These are phyloP conservation scores for Ajuga chamaepitys DNA, from an alignment of 257 asterid genomes.

Conservation along the genomic window DNA sequence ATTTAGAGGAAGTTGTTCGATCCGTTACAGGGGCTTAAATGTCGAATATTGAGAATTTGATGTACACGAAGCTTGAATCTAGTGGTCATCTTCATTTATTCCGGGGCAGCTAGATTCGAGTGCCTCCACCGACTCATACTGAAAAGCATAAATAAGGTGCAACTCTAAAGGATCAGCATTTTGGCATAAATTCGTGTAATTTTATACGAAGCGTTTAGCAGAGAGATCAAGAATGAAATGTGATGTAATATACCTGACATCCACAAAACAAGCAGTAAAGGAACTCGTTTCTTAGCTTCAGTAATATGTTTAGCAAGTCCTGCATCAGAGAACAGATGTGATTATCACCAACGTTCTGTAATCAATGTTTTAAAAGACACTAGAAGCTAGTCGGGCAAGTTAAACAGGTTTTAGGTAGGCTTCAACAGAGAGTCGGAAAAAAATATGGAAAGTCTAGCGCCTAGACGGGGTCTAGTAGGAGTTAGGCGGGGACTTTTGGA, in stretches of 20 bases:
- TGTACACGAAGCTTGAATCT: constrained; percentile 10
- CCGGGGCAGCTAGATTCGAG: constrained; percentile 70
- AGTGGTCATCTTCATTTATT: constrained; percentile 78
- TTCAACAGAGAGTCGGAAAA: no score
- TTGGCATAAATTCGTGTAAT: neutral
- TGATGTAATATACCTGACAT: constrained; percentile 48
- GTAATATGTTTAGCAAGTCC: constrained; percentile 63
- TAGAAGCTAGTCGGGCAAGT: no score
- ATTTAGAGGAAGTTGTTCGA: neutral
- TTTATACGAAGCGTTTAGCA: neutral
- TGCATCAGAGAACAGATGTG: constrained; percentile 29
- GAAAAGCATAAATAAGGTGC: constrained; percentile 19
- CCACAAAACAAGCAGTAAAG: constrained; percentile 88
- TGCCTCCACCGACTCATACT: constrained; percentile 70
- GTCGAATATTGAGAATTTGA: neutral
- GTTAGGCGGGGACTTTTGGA: no score
- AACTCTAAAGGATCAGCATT: neutral
- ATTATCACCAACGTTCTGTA: neutral
- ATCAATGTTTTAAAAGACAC: no score
- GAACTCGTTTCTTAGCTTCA: constrained; percentile 69
- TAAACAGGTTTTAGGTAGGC: neutral
- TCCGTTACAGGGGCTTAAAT: neutral
- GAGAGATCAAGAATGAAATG: neutral
- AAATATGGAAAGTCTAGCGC: no score
- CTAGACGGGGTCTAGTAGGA: no score